phyloP scores from a whole-genome alignment of 148 eudicot genomes.

The Tetragonia tetragonoides region DNA sequence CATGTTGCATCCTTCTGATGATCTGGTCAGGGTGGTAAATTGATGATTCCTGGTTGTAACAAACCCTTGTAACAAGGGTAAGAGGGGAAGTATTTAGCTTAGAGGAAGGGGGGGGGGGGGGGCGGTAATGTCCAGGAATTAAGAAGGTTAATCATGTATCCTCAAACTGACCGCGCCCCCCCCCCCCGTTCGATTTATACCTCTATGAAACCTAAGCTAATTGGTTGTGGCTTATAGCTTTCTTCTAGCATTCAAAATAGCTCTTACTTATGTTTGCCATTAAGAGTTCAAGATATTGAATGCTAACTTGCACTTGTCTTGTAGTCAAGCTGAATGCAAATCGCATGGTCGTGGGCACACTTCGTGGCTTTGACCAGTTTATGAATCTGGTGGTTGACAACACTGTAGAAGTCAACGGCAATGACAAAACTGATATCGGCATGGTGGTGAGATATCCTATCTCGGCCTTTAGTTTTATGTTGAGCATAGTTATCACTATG shows the following conservation, averaged over 20 bases:
- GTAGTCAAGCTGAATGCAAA: constrained; percentile 96
- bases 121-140: too few species aligned
- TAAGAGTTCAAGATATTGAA: background rate
- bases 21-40: too few species aligned
- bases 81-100: too few species aligned
- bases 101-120: too few species aligned
- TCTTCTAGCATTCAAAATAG: too few species aligned
- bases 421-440: constrained; percentile 82
- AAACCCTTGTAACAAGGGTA: too few species aligned
- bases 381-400: constrained; percentile 96
- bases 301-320: constrained; percentile 15
- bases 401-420: constrained; percentile 85
- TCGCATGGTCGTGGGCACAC: constrained; percentile 77
- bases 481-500: background rate
- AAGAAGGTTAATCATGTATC: too few species aligned
- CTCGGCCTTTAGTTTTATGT: background rate
- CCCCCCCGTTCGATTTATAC: too few species aligned
- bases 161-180: too few species aligned
- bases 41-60: too few species aligned
- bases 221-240: background rate
- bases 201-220: too few species aligned
- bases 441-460: constrained; percentile 74
- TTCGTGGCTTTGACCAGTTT: constrained; percentile 95
- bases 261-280: background rate
- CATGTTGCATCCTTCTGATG: background rate